Conservation (phyloP, 2,329 filamentous ascomycete species). For the Phaeosphaeriaceae sp. region DNA sequence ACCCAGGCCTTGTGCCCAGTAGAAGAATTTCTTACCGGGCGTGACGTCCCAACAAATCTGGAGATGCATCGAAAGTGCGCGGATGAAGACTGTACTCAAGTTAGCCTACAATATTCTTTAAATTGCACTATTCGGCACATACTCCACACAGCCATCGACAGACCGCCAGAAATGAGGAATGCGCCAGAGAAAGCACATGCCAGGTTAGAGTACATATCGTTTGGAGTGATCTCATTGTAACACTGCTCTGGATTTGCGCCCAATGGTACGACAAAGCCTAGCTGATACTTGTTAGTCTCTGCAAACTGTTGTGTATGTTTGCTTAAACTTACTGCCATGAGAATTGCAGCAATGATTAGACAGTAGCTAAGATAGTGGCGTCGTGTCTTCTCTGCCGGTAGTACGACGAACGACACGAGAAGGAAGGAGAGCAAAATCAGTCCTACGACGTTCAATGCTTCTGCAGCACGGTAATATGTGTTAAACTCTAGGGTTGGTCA, state of each 20-base stretch:
- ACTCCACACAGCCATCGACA: conserved; percentile 84
- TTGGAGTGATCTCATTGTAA: conserved; percentile 86
- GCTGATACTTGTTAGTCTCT: conserved; percentile 54
- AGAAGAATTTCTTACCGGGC: conserved; percentile 89
- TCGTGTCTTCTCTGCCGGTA: conserved; percentile 88
- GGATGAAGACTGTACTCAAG: conserved; percentile 69
- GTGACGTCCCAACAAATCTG: conserved; percentile 98
- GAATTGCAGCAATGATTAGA: conserved; percentile 73
- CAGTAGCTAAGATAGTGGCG: conserved; percentile 94
- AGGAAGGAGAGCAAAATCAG: conserved; percentile 76
- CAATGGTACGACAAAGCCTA: conserved; percentile 90
- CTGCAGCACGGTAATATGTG: conserved; percentile 69
- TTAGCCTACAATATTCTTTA: conserved; percentile 1
- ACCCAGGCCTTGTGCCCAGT: conserved; percentile 76
- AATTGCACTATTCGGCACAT: conserved; percentile 28
- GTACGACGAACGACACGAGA: conserved; percentile 75
- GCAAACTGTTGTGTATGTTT: neutral
- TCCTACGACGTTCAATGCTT: conserved; percentile 81
- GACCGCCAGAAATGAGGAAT: conserved; percentile 84
- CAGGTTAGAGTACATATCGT: conserved; percentile 83
- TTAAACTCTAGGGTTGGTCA: conserved; percentile 54
- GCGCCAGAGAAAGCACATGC: conserved; percentile 89
- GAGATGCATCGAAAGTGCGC: conserved; percentile 88
- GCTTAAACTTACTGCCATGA: conserved; percentile 75
- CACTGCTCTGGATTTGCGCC: conserved; percentile 81